These are phyloP conservation scores for Paramecium pentaurelia DNA, from an alignment of 73 alveolate genomes.

Conservation along the genomic window DNA sequence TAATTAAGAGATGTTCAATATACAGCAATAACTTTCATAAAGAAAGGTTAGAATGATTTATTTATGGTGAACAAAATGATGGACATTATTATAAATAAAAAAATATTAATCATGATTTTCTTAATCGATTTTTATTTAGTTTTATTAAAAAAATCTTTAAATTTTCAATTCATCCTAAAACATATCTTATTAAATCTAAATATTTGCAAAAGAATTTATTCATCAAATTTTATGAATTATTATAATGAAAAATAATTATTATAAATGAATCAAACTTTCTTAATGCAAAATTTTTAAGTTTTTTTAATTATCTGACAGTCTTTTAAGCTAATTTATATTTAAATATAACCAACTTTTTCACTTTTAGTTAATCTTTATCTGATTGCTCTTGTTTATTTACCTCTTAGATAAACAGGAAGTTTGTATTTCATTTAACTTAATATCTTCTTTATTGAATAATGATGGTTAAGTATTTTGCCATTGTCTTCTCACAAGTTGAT, in stretches of 20 bases:
- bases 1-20: neutral
- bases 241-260: neutral
- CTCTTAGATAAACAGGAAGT: constrained; percentile 16
- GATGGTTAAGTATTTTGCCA: neutral
- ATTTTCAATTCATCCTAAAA: no score
- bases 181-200: no score
- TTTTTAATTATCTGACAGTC: constrained; percentile 14
- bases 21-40: neutral
- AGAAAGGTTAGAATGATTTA: neutral
- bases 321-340: neutral
- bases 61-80: neutral
- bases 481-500: constrained; percentile 14
- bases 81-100: neutral
- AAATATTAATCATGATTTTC: neutral
- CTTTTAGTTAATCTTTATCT: constrained; percentile 1
- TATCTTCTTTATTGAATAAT: neutral
- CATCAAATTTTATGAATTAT: no score
- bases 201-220: no score
- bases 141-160: no score
- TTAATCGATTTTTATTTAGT: no score
- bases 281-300: neutral
- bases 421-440: neutral
- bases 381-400: neutral
- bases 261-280: constrained; percentile 30
- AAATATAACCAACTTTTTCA: neutral